phyloP scores from a whole-genome alignment of 257 asterid species.

The Salvia splendens region DNA sequence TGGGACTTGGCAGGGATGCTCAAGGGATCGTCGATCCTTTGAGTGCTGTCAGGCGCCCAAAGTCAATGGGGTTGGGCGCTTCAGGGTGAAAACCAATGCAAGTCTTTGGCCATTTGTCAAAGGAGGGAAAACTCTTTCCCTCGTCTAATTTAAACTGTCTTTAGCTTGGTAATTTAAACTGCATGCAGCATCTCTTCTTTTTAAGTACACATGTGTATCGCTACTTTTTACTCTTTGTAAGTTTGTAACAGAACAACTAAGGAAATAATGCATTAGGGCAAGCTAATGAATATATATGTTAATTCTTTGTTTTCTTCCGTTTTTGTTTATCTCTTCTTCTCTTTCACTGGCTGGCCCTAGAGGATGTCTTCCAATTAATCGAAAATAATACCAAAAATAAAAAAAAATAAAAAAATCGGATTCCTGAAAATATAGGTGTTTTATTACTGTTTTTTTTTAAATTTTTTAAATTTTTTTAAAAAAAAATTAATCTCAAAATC shows the following conservation, averaged over 20 bases:
- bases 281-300: not conserved
- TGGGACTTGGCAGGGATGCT: conserved; percentile 77
- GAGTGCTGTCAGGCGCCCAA: conserved; percentile 74
- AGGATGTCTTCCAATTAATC: no score
- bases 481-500: no score
- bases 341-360: no score
- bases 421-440: no score
- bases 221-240: no score
- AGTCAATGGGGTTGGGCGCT: conserved; percentile 75
- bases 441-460: no score
- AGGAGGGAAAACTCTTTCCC: conserved; percentile 27
- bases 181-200: not conserved
- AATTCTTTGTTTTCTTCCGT: no score
- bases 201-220: not conserved
- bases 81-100: conserved; percentile 31
- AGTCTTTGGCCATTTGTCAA: not conserved
- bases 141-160: conserved; percentile 4
- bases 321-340: no score
- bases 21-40: conserved; percentile 86
- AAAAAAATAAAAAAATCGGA: no score
- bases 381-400: no score
- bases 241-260: not conserved
- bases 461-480: no score
- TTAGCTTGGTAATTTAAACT: conserved; percentile 14
- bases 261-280: not conserved